phyloP scores from a whole-genome alignment of 1,284 basidiomycete genomes.

The Stereum hirsutum region DNA sequence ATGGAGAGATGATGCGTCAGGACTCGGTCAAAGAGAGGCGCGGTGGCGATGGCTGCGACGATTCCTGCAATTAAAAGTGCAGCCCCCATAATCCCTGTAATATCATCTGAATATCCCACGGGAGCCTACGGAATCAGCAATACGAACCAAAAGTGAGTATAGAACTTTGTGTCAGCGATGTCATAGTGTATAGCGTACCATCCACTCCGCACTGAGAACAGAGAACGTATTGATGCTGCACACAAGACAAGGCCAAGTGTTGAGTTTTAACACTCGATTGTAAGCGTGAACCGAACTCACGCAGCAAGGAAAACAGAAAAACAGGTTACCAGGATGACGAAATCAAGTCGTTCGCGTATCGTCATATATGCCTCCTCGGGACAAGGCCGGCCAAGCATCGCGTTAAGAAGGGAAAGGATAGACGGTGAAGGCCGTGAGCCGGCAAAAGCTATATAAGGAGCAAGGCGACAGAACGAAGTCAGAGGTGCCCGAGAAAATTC shows the following conservation, averaged over 20 bases:
- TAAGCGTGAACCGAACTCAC: conserved; percentile 27
- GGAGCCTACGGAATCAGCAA: conserved; percentile 38
- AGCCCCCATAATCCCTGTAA: conserved; percentile 62
- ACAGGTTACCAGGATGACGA: conserved; percentile 42
- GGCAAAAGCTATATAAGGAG: conserved; percentile 40
- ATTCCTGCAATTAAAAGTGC: conserved; percentile 61
- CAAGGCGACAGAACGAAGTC: background rate
- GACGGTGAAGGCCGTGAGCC: conserved; percentile 49
- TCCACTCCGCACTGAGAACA: conserved; percentile 55
- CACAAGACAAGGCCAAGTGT: background rate
- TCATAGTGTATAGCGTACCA: conserved; percentile 28
- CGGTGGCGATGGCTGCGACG: conserved; percentile 49
- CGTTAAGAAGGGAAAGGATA: conserved; percentile 44
- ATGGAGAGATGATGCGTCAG: conserved; percentile 61
- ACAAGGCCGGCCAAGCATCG: conserved; percentile 38
- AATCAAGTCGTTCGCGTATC: conserved; percentile 56
- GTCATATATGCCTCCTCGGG: conserved; percentile 45
- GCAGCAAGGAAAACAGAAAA: conserved; percentile 61
- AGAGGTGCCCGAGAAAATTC: background rate
- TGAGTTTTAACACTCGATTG: background rate
- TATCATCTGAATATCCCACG: conserved; percentile 57
- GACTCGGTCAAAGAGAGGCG: conserved; percentile 71
- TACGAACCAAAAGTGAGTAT: background rate
- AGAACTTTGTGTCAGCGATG: background rate
- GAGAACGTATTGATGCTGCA: conserved; percentile 39